These are phyloP conservation scores for Lecanicillium sp. DNA, from an alignment of 2,329 filamentous ascomycete genomes.

Conservation along the genomic window DNA sequence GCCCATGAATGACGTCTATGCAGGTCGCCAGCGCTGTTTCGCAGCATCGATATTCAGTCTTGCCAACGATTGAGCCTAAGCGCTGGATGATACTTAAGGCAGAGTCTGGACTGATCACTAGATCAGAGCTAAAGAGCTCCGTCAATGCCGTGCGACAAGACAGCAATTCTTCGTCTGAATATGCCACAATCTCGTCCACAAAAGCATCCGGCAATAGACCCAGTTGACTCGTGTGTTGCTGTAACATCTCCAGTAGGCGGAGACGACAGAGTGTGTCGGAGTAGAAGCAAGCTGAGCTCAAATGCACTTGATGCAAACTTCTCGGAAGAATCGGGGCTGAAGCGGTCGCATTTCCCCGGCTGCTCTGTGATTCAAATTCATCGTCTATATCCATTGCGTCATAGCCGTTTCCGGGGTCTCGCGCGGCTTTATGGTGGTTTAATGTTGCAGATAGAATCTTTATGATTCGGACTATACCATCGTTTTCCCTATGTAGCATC, in stretches of 20 bases:
- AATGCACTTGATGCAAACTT: conserved; percentile 30
- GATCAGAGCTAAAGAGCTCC: conserved; percentile 46
- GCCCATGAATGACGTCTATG: conserved; percentile 57
- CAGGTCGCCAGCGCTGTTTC: conserved; percentile 64
- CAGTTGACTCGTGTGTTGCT: conserved; percentile 34
- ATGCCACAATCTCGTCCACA: conserved; percentile 38
- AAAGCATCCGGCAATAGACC: conserved; percentile 42
- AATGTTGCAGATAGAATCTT: conserved; percentile 27
- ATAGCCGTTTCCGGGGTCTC: conserved; percentile 25
- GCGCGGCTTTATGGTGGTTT: conserved; percentile 22
- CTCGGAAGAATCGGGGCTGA: conserved; percentile 36
- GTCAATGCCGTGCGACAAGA: conserved; percentile 39
- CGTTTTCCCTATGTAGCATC: conserved; percentile 27
- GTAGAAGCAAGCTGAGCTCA: conserved; percentile 38
- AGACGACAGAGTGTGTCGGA: conserved; percentile 38
- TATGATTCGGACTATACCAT: conserved; percentile 35
- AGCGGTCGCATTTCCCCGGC: conserved; percentile 30
- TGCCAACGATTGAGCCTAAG: conserved; percentile 41
- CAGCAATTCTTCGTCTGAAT: conserved; percentile 46
- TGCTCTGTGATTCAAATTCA: conserved; percentile 53
- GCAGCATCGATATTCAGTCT: conserved; percentile 59
- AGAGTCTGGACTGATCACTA: conserved; percentile 38
- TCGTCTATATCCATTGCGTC: conserved; percentile 62
- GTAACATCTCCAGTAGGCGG: conserved; percentile 33
- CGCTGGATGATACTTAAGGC: conserved; percentile 40